Base-by-base conservation (phyloP, 768 basidiomycete species). In the Boletus bicolor region DNA sequence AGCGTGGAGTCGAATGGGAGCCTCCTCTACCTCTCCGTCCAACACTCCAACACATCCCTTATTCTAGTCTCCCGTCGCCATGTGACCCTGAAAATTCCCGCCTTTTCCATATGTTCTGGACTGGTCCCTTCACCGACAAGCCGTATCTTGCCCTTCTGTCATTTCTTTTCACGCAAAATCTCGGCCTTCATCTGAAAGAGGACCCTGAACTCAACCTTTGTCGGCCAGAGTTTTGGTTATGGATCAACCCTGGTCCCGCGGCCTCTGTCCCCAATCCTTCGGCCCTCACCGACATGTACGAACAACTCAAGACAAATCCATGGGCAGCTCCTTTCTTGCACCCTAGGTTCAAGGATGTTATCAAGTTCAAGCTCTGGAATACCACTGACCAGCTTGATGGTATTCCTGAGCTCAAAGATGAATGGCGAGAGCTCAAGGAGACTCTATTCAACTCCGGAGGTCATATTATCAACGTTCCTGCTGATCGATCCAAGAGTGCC, bases 81-180 rank as follows among this genome's bases (percentile, higher is more conserved):
- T 99, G 97, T 72, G 92, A 97, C 65, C 80, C 86, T 0, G 87
- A 91, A 61, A 84, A 88, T 64, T 89, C 93, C 7, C 84, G 90
- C 36, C 74, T 98, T 34, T 98, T 96, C 78, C 97, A 99, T 73
- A 97, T 98, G 87, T 99, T 97, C 77, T 98, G 97, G 96, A 91
- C 95, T 2, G 96, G 97, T 0, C 87, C 93, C 1, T 98, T 99
- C 77, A 97, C 94, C 9, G 97, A 99, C 78, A 98, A 98, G 71
- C 97, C 97, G 3, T 98, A 99, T 78, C 83, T 93, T 56, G 93
- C 96, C 1, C 79, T 98, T 44, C 77, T 96, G 24, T 97, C 94
- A 17, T 99, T 93, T 79, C 81, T 98, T 36, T 98, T 86, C 76
- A 97, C 96, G 4, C 97, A 99, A 70, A 97, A 97, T 67, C 82